Percentiles rank a stretch among this genome's conserved stretches.
phyloP scores from a whole-genome alignment of 495 filamentous ascomycete genomes.

The Penicillium riverlandense region DNA sequence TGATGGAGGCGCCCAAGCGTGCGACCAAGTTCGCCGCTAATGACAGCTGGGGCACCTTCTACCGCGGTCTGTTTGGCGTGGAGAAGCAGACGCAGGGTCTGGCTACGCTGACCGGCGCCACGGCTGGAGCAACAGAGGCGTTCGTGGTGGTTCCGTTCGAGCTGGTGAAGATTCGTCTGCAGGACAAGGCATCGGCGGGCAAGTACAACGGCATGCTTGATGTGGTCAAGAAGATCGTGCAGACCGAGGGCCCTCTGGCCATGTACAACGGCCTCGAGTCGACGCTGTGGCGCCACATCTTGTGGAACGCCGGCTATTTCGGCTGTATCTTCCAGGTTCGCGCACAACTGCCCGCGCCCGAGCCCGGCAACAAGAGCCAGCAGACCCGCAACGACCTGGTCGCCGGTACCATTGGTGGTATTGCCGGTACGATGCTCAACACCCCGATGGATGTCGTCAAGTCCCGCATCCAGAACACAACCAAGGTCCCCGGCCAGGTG shows the following conservation, averaged over 20 bases:
- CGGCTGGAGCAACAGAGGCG: conserved; percentile 89
- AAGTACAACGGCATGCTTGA: conserved; percentile 95
- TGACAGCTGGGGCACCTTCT: conserved; percentile 93
- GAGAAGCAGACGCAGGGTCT: conserved; percentile 84
- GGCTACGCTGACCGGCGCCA: conserved; percentile 85
- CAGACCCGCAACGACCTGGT: conserved; percentile 83
- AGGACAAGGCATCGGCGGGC: conserved; percentile 88
- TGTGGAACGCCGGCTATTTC: conserved; percentile 98
- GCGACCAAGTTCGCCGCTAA: conserved; percentile 99
- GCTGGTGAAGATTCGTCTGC: conserved; percentile 91
- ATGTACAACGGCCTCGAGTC: conserved; percentile 96
- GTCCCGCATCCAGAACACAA: conserved; percentile 89
- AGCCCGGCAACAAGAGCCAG: conserved; percentile 61
- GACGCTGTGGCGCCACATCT: conserved; percentile 91
- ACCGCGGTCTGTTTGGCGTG: conserved; percentile 73
- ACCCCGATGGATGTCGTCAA: conserved; percentile 98
- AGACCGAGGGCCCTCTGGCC: conserved; percentile 75
- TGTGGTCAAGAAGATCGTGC: conserved; percentile 76
- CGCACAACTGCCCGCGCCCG: conserved; percentile 65
- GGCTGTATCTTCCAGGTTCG: conserved; percentile 97
- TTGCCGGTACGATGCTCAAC: conserved; percentile 87
- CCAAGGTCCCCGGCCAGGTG: conserved; percentile 66
- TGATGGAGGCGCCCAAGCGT: conserved; percentile 98
- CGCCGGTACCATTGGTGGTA: conserved; percentile 81
- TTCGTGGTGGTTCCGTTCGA: conserved; percentile 95